Evolutionary conservation across 1,284 basidiomycete genomes (phyloP).

Genomic region (Ganoderma sinense): DNA sequence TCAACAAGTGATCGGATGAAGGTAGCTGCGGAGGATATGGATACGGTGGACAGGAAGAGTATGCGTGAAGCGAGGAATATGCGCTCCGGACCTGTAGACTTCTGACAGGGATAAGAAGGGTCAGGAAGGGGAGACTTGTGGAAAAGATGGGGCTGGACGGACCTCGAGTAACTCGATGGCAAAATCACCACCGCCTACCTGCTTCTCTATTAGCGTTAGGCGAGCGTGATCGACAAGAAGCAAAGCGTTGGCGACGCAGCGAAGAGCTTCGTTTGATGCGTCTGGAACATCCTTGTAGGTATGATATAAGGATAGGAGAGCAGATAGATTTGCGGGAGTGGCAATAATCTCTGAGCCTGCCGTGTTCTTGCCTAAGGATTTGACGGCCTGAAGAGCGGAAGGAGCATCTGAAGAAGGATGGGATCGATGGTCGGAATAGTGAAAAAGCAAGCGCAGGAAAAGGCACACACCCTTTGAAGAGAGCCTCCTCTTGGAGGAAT

Average conservation of each 20-base stretch:
- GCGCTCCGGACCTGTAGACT: conserved; percentile 64
- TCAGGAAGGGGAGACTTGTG: conserved; percentile 2
- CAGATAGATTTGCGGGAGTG: conserved; percentile 57
- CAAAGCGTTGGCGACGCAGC: conserved; percentile 79
- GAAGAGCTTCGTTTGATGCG: conserved; percentile 72
- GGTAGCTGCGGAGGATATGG: conserved; percentile 45
- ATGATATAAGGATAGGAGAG: conserved; percentile 57
- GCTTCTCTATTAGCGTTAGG: conserved; percentile 58
- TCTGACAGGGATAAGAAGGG: conserved; percentile 48
- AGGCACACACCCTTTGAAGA: conserved; percentile 54
- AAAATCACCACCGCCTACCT: conserved; percentile 67
- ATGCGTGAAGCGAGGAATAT: conserved; percentile 80
- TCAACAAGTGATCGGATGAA: conserved; percentile 70
- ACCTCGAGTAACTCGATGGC: conserved; percentile 71
- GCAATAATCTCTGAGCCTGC: conserved; percentile 74
- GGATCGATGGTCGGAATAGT: conserved; percentile 7
- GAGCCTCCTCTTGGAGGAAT: conserved; percentile 51
- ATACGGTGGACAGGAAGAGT: conserved; percentile 75
- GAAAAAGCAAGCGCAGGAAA: not conserved
- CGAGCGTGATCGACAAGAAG: conserved; percentile 73
- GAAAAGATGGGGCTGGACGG: conserved; percentile 29
- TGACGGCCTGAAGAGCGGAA: conserved; percentile 74
- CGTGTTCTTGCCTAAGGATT: conserved; percentile 77
- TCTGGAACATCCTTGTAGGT: conserved; percentile 64
- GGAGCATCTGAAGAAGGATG: conserved; percentile 55